Percentiles rank a stretch among this genome's conserved stretches.
Conservation (phyloP, 208 protist species). For the Crithidia thermophila region DNA sequence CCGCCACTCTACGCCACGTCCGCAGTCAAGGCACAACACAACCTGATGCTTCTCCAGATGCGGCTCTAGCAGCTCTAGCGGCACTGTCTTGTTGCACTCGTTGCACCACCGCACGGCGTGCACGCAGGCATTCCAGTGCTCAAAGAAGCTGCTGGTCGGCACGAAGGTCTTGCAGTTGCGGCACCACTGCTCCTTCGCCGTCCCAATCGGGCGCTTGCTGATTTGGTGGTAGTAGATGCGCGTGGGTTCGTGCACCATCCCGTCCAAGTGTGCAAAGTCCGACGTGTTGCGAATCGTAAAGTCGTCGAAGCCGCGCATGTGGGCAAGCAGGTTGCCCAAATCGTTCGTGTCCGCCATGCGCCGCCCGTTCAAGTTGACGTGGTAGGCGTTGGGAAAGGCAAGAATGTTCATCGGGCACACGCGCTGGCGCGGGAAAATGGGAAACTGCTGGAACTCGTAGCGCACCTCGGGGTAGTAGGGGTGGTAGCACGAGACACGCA, state of each 20-base stretch:
- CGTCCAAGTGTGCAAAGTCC: slow-evolving; percentile 78
- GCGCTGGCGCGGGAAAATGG: slow-evolving; percentile 73
- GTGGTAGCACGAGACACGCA: slow-evolving; percentile 77
- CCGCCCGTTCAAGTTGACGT: slow-evolving; percentile 76
- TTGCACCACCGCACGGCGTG: slow-evolving; percentile 82
- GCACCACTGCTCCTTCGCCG: slow-evolving; percentile 82
- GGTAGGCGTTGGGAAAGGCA: slow-evolving; percentile 50
- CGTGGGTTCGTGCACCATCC: slow-evolving; percentile 91
- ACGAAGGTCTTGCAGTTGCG: slow-evolving; percentile 91
- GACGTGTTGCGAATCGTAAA: slow-evolving; percentile 78
- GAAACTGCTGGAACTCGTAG: slow-evolving; percentile 85
- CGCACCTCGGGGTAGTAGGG: slow-evolving; percentile 72
- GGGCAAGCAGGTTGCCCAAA: slow-evolving; percentile 84
- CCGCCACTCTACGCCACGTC: slow-evolving; percentile 86
- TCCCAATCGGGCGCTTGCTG: slow-evolving; percentile 41
- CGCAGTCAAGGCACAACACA: slow-evolving; percentile 90
- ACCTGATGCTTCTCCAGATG: slow-evolving; percentile 92
- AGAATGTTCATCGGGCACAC: slow-evolving; percentile 73
- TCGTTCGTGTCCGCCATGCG: slow-evolving; percentile 90
- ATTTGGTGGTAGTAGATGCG: slow-evolving; percentile 89
- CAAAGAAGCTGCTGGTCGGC: slow-evolving; percentile 58
- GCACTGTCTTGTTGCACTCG: slow-evolving; percentile 80
- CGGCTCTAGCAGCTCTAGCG: slow-evolving; percentile 77
- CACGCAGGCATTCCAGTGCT: slow-evolving; percentile 82
- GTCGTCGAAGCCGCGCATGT: slow-evolving; percentile 78